Evolutionary conservation across 768 basidiomycete genomes (phyloP), one percentile per base, ranked within the genome.

Genomic region (Coprinopsis marcescibilis): DNA sequence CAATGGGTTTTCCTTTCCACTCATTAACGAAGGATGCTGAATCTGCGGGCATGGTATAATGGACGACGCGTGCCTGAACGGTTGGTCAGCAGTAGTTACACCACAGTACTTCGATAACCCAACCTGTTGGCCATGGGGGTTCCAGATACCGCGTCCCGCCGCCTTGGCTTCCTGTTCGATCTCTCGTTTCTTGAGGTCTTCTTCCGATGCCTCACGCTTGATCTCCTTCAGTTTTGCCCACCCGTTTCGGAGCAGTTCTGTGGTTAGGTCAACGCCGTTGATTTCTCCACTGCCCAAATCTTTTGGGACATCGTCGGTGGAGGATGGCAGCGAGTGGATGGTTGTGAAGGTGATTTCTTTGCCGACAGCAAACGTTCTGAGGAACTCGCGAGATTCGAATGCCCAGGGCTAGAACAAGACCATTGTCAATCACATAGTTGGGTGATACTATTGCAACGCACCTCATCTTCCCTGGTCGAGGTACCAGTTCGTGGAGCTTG

Each of bases 141-240:
- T 88, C 91, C 92, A 96, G 2, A 91, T 54, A 14, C 95, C 95
- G 61, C 81, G 83, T 17, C 81, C 79, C n/a, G 77, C 75, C 15
- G 72, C 61, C 60, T 77, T 84, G 13, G 90, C 91, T 59, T 89
- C 85, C 14, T 68, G 75, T 62, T 95, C 90, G 21, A 86, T 62
- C 14, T 88, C 85, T 33, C 77, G 79, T 56, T 81, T 81, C 54
- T 69, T 83, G 43, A 70, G 57, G 60, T 93, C 85, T 21, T 90
- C 84, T 19, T 91, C 87, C 1, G 84, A 83, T 14, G 81, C 77
- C 33, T 94, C 90, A 15, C 88, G 80, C 64, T 85, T 92, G 34
- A 76, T 65, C 51, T 97, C 95, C 64, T 96, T 91, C 34, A 92
- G 69, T 66, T 89, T 94, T 10, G 80, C 90, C 92, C 92, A 97